Conservation (phyloP, 2,329 filamentous ascomycete genomes). For the Apiospora hydei region DNA sequence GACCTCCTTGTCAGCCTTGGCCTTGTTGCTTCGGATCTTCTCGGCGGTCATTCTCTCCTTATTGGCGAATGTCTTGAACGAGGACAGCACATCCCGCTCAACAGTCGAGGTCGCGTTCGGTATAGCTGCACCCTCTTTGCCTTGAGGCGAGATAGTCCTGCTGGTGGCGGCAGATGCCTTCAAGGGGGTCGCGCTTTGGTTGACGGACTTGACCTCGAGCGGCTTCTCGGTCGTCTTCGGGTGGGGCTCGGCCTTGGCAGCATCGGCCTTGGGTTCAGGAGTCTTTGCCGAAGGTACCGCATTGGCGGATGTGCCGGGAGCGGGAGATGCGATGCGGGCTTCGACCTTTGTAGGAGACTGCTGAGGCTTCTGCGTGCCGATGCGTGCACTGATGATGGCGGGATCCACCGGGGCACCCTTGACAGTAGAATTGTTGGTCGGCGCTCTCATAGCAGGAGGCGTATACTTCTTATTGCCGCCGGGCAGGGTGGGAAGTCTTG, state of each 20-base stretch:
- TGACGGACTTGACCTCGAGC: conserved; percentile 35
- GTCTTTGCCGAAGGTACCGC: conserved; percentile 40
- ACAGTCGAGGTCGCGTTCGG: conserved; percentile 67
- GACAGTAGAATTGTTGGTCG: conserved; percentile 75
- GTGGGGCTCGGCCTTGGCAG: conserved; percentile 41
- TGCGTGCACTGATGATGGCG: conserved; percentile 88
- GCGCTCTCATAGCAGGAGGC: conserved; percentile 85
- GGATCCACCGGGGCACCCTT: conserved; percentile 82
- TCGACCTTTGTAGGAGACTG: conserved; percentile 48
- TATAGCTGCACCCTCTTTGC: conserved; percentile 46
- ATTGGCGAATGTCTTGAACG: conserved; percentile 70
- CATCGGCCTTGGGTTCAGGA: conserved; percentile 41
- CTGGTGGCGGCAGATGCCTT: conserved; percentile 48
- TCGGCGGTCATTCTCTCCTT: conserved; percentile 63
- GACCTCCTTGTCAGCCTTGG: conserved; percentile 81
- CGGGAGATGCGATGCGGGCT: conserved; percentile 29
- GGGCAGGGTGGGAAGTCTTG: conserved; percentile 78
- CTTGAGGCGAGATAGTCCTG: conserved; percentile 50
- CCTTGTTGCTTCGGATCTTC: conserved; percentile 63
- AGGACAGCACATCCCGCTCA: conserved; percentile 66
- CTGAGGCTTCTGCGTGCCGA: conserved; percentile 60
- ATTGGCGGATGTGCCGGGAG: conserved; percentile 34
- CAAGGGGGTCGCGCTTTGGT: conserved; percentile 37
- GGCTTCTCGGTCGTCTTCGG: conserved; percentile 38
- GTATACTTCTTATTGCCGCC: conserved; percentile 75